Percentiles rank a stretch among this genome's conserved stretches.
Evolutionary conservation across 2,329 filamentous ascomycete species (phyloP).

Genomic region (Fusarium cyanostomum): DNA sequence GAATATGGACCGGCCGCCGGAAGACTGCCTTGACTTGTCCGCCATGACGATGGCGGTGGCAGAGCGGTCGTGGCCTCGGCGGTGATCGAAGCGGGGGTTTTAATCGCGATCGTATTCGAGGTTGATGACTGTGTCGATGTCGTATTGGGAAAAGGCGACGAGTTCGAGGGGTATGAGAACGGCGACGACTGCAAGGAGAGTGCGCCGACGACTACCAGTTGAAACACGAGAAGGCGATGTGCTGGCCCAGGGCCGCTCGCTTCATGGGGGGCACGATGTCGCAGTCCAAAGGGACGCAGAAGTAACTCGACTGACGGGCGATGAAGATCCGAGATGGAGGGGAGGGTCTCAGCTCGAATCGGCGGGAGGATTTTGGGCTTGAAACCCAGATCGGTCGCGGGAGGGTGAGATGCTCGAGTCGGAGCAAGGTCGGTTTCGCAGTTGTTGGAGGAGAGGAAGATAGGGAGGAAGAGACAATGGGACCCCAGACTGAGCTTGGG

Average conservation of each 20-base stretch:
- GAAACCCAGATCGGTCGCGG: constrained; percentile 31
- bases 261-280: constrained; percentile 47
- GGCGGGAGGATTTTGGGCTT: constrained; percentile 26
- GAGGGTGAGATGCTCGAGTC: constrained; percentile 13
- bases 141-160: constrained; percentile 14
- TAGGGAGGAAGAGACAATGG: constrained; percentile 19
- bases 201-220: constrained; percentile 34
- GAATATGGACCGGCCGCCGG: constrained; percentile 82
- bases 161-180: constrained; percentile 3
- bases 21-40: constrained; percentile 85
- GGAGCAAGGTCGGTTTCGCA: constrained; percentile 19
- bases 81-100: constrained; percentile 20
- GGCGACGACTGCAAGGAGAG: neutral
- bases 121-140: constrained; percentile 24
- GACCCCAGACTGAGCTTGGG: constrained; percentile 12
- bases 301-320: constrained; percentile 19
- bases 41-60: constrained; percentile 58
- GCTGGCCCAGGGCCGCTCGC: constrained; percentile 53
- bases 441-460: constrained; percentile 4
- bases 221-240: constrained; percentile 47
- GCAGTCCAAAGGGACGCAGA: constrained; percentile 14
- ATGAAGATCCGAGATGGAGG: constrained; percentile 16
- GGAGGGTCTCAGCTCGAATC: constrained; percentile 24
- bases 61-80: constrained; percentile 36
- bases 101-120: constrained; percentile 33